Conservation (phyloP, 768 basidiomycete species). For the Pleurotus salmoneostramineus region DNA sequence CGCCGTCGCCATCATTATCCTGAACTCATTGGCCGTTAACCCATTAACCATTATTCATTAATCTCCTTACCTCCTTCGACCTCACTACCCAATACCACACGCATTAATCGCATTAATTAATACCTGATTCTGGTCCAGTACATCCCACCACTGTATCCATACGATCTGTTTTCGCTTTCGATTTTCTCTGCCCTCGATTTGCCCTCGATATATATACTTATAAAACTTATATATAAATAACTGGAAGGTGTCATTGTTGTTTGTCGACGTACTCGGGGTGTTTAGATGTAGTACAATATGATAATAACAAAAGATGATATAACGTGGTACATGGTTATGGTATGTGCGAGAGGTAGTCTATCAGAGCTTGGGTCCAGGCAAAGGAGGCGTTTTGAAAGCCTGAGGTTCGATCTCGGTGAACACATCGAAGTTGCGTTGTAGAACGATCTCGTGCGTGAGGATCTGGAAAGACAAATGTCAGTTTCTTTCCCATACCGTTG, state of each 20-base stretch:
- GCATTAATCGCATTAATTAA: too few relatives aligned
- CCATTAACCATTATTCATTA: background rate
- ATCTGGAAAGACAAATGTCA: slow-evolving; percentile 28
- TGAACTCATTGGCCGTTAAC: too few relatives aligned
- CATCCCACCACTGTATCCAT: too few relatives aligned
- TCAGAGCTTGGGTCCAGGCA: slow-evolving; percentile 19
- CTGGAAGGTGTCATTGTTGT: too few relatives aligned
- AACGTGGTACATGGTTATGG: background rate
- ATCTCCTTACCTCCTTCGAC: background rate
- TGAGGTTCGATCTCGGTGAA: slow-evolving; percentile 47
- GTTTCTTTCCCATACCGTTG: background rate
- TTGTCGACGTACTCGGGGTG: background rate
- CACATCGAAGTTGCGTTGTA: slow-evolving; percentile 66
- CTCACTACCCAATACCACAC: too few relatives aligned
- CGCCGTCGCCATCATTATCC: background rate
- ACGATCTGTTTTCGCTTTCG: background rate
- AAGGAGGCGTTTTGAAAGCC: slow-evolving; percentile 20
- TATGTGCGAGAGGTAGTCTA: background rate
- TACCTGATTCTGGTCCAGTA: too few relatives aligned
- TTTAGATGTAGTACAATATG: background rate
- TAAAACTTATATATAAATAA: too few relatives aligned
- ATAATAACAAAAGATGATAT: background rate
- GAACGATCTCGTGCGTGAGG: slow-evolving; percentile 38
- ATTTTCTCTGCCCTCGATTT: background rate
- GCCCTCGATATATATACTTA: background rate